Base-by-base conservation (phyloP, 495 filamentous ascomycete genomes). In the Aspergillus biplanus region DNA sequence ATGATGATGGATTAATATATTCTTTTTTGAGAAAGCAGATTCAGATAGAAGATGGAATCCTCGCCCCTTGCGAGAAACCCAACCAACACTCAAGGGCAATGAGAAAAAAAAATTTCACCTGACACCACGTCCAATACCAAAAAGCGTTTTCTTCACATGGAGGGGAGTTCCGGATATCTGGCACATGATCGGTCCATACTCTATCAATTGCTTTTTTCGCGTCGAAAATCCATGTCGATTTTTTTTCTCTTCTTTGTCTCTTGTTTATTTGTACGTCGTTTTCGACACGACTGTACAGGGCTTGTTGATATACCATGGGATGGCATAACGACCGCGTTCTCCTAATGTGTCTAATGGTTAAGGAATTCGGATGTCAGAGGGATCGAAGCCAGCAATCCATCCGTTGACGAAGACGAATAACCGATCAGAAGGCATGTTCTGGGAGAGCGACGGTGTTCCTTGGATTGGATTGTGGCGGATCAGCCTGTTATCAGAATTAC, bases 121-220 rank as follows among this genome's bases (percentile, higher is more conserved):
- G 56, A 61, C 50, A 52, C 59, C 52, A 58, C 52, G 44, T 68
- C 62, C 54, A 52, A 64, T 63, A 65, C 63, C 63, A 66, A 69
- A 70, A 70, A 71, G 65, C 63, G 62, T 64, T 63, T 58, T 58
- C 35, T 49, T 59, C 61, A 83, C 81, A 81, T 84, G 56, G 65
- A 73, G 85, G 86, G 88, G 87, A 84, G 83, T 83, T 93, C 90
- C 89, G 90, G 90, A 92, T 92, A 92, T 92, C 89, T 90, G 86
- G 85, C 86, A 87, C 67, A 70, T 72, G 68, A 67, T 85, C 67
- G 71, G 64, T 68, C 61, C 81, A 83, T 80, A 74, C 73, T 66
- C 56, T 65, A 63, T 70, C 63, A 67, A 65, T 39, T 46, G 58
- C 77, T 78, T 77, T 80, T 76, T 78, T 71, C 67, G 64, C 70